A percentile compares a stretch with the other conserved stretches of the same genome.
These are phyloP conservation scores for Zasmidium citrigriseum DNA, from an alignment of 2,329 filamentous ascomycete genomes.

Conservation along the genomic window DNA sequence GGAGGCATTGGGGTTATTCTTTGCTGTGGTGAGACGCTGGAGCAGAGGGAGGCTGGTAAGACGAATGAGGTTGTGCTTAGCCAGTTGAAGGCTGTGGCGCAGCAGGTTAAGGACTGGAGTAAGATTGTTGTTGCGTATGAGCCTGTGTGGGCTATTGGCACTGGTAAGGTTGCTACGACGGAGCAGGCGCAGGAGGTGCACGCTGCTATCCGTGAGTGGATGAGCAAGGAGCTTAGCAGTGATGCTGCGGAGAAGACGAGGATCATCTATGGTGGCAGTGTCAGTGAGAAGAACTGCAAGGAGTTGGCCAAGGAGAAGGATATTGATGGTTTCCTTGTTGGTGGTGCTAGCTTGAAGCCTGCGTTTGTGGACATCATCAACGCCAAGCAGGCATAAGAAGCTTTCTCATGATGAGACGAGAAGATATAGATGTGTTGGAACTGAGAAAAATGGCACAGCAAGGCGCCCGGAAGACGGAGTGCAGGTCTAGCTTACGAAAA, in stretches of 20 bases:
- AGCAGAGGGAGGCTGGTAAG: constrained; percentile 83
- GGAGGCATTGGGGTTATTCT: constrained; percentile 89
- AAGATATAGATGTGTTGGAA: constrained; percentile 6
- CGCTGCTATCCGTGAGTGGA: constrained; percentile 86
- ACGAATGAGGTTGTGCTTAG: constrained; percentile 82
- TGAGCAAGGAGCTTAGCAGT: constrained; percentile 71
- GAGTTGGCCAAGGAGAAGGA: constrained; percentile 90
- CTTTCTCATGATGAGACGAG: not conserved
- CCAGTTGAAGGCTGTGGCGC: constrained; percentile 81
- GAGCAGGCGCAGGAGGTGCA: constrained; percentile 94
- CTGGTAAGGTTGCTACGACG: constrained; percentile 86
- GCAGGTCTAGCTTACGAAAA: not conserved
- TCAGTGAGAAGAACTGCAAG: constrained; percentile 96
- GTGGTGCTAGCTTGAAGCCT: constrained; percentile 94
- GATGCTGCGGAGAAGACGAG: constrained; percentile 82
- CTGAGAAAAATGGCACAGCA: not conserved
- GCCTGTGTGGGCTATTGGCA: constrained; percentile 94
- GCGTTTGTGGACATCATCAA: constrained; percentile 78
- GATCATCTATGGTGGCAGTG: constrained; percentile 94
- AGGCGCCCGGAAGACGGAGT: not conserved
- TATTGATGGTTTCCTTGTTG: constrained; percentile 97
- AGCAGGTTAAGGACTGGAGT: constrained; percentile 81
- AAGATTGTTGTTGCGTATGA: constrained; percentile 98
- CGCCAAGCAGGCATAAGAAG: constrained; percentile 44
- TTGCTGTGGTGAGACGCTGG: constrained; percentile 94